Evolutionary conservation across 2,329 filamentous ascomycete genomes (phyloP), one percentile per base, ranked within the genome.

Genomic region (Colletotrichum kahawae): DNA sequence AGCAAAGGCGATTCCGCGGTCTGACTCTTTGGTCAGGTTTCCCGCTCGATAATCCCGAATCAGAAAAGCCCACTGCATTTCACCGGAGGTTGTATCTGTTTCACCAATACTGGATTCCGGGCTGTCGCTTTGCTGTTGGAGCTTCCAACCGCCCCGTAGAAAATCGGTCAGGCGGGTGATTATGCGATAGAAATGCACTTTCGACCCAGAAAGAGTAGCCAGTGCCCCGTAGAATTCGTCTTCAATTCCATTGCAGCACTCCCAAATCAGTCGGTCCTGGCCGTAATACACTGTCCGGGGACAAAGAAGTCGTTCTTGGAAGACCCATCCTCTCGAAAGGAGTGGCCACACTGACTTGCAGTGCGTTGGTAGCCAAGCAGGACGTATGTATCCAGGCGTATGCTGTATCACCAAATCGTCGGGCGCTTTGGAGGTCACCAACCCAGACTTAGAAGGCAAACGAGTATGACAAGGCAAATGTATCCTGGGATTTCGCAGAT

Each of bases 341-440:
- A 51, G 43, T 2, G 43, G 43, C 43, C 43, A 51, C 6, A 51
- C 43, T 0, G 43, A 51, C 43, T 21, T 51, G n/a, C 13, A 21
- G 43, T 51, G n/a, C 7, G 43, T 51, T 7, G 43, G 43, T 7
- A 51, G n/a, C n/a, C n/a, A 51, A 7, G 43, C 43, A 13, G 43
- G 43, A 7, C 43, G 43, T 51, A 51, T 51, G 12, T 21, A 21
- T 13, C 43, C 43, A 51, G 43, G 43, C 12, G 43, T 51, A 51
- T 51, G 43, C 43, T 51, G 43, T 0, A 51, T 51, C 5, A 21
- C 43, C 12, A 51, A n/a, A 21, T 51, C 43, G 21, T 51, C 43
- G 12, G 43, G 43, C 10, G 43, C 43, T 13, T 13, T 21, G 6
- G n/a, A 51, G 3, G n/a, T 4, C 0, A 0, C 1, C 10, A 21